Evolutionary conservation across 495 filamentous ascomycete genomes (phyloP), one percentile per base, ranked within the genome.

Genomic region (Recurvomyces mirabilis): DNA sequence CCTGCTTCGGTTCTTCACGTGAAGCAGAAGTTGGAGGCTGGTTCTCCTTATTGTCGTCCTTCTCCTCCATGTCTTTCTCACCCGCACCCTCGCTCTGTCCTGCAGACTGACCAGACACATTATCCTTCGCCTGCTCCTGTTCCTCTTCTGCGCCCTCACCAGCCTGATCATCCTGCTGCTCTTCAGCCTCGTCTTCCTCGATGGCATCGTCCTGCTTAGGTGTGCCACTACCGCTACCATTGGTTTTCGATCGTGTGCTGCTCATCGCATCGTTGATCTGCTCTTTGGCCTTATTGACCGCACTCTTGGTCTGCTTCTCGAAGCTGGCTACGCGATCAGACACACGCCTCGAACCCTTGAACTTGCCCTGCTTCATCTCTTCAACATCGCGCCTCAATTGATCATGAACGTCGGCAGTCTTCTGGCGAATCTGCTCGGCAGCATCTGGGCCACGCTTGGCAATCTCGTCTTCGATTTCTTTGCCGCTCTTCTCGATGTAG

Each of bases 401-500:
- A 33, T 46, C 33, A 3, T 40, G 47, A 10, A 39, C 14, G 5
- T 42, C 49, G 17, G 26, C 11, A 13, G 37, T 15, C 22, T 31
- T 17, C 32, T 38, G 28, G 19, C 34, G 34, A 6, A 35, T 23
- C 34, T 52, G 31, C 18, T 47, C 43, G 6, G 15, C 33, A 3
- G 23, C 28, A 15, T 47, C 45, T 23, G 31, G 26, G 2, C 19
- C 50, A 39, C 30, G 38, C 24, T 54, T 20, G 1, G 15, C 20
- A 5, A 49, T 19, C 15, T 43, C 38, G 1, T 43, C 41, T 26
- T 55, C 38, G 6, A 45, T 17, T 15, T 43, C n/a, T 32, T 52
- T 28, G 14, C 45, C 45, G 12, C 25, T 9, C 15, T 28, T 24
- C 40, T 53, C 50, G 14, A 53, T 19, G 14, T 21, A 20, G 18